phyloP scores from a whole-genome alignment of 139 green algal species.

The Deuterostichococcus epilithicus region DNA sequence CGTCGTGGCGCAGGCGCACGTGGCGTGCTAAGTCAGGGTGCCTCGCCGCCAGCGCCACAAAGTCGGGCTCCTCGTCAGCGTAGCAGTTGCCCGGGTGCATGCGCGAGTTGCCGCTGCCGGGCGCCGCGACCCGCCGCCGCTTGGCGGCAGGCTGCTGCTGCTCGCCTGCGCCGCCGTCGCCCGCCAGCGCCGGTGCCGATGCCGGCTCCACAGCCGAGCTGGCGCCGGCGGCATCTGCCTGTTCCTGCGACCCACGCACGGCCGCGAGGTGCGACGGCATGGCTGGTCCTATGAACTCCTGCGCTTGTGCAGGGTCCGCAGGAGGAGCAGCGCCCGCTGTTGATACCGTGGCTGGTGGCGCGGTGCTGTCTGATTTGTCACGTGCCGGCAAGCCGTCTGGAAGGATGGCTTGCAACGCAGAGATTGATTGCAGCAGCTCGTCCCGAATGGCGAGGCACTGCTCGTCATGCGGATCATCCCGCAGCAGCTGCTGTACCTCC shows the following conservation, averaged over 20 bases:
- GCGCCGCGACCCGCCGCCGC: not conserved
- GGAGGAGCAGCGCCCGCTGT: too few relatives aligned
- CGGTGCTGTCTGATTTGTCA: too few relatives aligned
- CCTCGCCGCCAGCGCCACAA: slow-evolving; percentile 51
- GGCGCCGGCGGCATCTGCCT: too few relatives aligned
- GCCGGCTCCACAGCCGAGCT: not conserved
- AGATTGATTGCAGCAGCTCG: not conserved
- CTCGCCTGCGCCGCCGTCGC: too few relatives aligned
- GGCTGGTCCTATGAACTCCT: too few relatives aligned
- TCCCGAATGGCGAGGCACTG: not conserved
- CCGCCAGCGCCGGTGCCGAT: not conserved
- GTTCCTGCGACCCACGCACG: too few relatives aligned
- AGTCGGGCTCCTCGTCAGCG: slow-evolving; percentile 66
- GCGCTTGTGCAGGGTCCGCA: too few relatives aligned
- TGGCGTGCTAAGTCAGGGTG: slow-evolving; percentile 52
- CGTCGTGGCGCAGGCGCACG: slow-evolving; percentile 11
- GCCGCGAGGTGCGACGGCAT: too few relatives aligned
- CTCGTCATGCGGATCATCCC: not conserved
- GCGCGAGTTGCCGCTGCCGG: slow-evolving; percentile 21
- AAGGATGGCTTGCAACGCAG: too few relatives aligned
- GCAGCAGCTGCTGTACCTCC: not conserved
- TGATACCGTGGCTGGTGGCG: too few relatives aligned
- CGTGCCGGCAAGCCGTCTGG: too few relatives aligned
- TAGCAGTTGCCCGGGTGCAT: slow-evolving; percentile 72
- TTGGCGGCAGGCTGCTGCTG: not conserved